phyloP scores from a whole-genome alignment of 2,329 filamentous ascomycete genomes.

The Nemania diffusa region DNA sequence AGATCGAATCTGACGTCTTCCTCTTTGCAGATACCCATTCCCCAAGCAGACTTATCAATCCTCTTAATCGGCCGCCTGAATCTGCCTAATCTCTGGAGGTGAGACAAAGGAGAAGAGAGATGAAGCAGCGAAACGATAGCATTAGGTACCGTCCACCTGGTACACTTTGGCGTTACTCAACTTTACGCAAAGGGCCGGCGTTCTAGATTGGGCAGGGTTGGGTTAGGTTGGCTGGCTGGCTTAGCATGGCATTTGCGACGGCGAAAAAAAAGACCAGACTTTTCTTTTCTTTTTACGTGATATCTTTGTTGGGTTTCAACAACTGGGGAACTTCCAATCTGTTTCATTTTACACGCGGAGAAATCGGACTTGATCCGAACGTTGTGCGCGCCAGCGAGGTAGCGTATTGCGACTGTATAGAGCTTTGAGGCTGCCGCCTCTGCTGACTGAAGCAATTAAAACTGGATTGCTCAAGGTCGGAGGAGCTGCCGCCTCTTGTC shows the following conservation, averaged over 20 bases:
- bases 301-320: slow-evolving; percentile 43
- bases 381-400: slow-evolving; percentile 11
- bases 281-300: slow-evolving; percentile 28
- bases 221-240: slow-evolving; percentile 25
- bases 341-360: slow-evolving; percentile 22
- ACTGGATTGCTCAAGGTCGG: slow-evolving; percentile 4
- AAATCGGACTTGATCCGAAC: slow-evolving; percentile 19
- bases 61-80: slow-evolving; percentile 39
- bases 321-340: slow-evolving; percentile 39
- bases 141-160: slow-evolving; percentile 41
- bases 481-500: not conserved
- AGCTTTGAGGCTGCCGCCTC: not conserved
- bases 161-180: slow-evolving; percentile 51
- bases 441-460: slow-evolving; percentile 1
- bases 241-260: slow-evolving; percentile 35
- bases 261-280: slow-evolving; percentile 32
- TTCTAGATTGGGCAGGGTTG: slow-evolving; percentile 39
- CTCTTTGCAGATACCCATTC: slow-evolving; percentile 73
- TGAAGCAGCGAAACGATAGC: slow-evolving; percentile 36
- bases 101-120: slow-evolving; percentile 27
- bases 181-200: slow-evolving; percentile 50
- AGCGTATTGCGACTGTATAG: not conserved
- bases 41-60: slow-evolving; percentile 80
- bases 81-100: slow-evolving; percentile 33
- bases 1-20: slow-evolving; percentile 34